Evolutionary conservation across 768 basidiomycete species (phyloP), one percentile per base, ranked within the genome.

Genomic region (Suillus luteus): DNA sequence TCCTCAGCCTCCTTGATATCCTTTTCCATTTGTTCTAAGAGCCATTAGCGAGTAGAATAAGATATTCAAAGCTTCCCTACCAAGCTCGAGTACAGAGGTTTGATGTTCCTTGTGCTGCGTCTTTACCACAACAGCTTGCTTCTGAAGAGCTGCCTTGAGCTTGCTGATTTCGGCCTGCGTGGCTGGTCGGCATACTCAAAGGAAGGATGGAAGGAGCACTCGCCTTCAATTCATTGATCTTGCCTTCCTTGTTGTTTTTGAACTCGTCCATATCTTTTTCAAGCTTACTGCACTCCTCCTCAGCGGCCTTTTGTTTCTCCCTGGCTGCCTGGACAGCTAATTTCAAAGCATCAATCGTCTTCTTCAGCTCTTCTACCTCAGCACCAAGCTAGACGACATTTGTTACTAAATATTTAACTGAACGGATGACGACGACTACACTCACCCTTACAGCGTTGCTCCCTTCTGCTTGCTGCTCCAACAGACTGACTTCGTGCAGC

Each of bases 231-330:
- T 99, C 92, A 19, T 90, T 91, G 61, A 93, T 91, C 78, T 99
- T 99, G 55, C 95, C 94, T 59, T 98, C 97, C 75, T 97, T 97
- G 80, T 99, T 96, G 77, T 96, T 91, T 81, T 97, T 96, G 82
- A 99, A 98, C 79, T 99, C 97, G 61, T 86, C 86, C 95, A 99
- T 99, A 73, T 99, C 97, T 70, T 90, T 90, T 77, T 99, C 94
- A 27, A 99, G 86, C 70, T 90, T 92, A 78, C 88, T 88, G 73
- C 86, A 85, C 64, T 98, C 95, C 0, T 82, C 87, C 57, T 88
- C 80, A 0, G 94, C 93, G 8, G 77, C 82, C 71, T 85, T 85
- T 74, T 96, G 92, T 71, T 93, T 93, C 61, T 88, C 81, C 72
- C 88, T 86, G 6, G 93, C 88, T 0, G 78, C 77, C 65, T 87